Conservation (phyloP, 805 yeast genomes). For the Cyberlindnera nakhonratchasimensis region DNA sequence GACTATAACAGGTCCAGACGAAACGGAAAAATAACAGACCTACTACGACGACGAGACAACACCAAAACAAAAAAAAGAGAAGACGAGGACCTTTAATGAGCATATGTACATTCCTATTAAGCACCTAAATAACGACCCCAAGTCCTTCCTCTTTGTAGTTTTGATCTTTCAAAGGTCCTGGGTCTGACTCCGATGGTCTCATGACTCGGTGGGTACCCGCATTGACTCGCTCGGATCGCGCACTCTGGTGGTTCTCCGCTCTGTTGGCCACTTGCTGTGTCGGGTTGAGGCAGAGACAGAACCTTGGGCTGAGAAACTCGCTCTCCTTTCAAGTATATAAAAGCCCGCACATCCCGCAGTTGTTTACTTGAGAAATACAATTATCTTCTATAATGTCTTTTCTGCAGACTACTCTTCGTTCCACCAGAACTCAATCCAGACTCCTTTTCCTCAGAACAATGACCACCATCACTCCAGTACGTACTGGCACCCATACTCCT, state of each 20-base stretch:
- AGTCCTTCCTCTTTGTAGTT: no score
- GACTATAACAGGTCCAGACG: slow-evolving; percentile 40
- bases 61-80: no score
- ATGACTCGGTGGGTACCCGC: slow-evolving; percentile 3
- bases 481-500: slow-evolving; percentile 12
- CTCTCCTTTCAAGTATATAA: background rate
- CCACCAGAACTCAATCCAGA: slow-evolving; percentile 23
- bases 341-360: background rate
- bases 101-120: background rate
- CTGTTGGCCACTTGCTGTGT: background rate
- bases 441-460: slow-evolving; percentile 25
- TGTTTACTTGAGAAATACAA: background rate
- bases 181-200: background rate
- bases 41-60: no score
- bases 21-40: slow-evolving; percentile 5
- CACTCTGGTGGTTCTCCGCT: background rate
- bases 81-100: slow-evolving; percentile 1
- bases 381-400: no score
- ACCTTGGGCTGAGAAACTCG: no score
- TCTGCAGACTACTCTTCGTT: slow-evolving; percentile 23
- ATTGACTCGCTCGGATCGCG: slow-evolving; percentile 2
- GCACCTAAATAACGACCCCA: no score
- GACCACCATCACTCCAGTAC: slow-evolving; percentile 36
- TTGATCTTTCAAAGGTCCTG: no score
- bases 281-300: no score